Conservation (phyloP, 176 grass and related monocot species). For the Leersia perrieri region DNA sequence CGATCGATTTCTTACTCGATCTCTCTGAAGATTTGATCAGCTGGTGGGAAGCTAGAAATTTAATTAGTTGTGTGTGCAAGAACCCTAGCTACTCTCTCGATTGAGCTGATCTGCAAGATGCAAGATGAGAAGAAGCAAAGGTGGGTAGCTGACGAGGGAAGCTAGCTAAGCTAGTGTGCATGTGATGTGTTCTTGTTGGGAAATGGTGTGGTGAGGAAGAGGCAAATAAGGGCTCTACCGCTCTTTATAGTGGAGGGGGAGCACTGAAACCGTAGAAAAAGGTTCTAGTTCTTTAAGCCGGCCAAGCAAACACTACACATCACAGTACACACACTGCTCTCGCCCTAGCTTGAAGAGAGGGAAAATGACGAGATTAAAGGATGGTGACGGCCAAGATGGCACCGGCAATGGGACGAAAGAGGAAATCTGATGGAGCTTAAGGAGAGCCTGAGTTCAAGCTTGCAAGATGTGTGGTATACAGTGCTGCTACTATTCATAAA, state of each 20-base stretch:
- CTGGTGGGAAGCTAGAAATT: not conserved
- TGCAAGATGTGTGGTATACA: not conserved
- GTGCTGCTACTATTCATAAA: not conserved
- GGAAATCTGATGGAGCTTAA: constrained; percentile 63
- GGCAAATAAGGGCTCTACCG: not conserved
- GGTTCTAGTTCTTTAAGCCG: not conserved
- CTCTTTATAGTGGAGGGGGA: constrained; percentile 51
- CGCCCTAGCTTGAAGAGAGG: not conserved
- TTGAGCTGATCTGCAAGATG: not conserved
- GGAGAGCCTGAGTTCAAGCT: constrained; percentile 22
- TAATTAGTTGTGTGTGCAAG: not conserved
- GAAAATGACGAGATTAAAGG: constrained; percentile 29
- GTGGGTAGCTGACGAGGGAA: not conserved
- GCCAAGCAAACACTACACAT: constrained; percentile 1
- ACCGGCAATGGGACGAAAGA: constrained; percentile 62
- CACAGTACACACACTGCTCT: not conserved
- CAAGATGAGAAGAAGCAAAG: not conserved
- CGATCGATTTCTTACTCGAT: not conserved
- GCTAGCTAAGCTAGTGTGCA: not conserved
- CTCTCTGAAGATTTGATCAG: not conserved
- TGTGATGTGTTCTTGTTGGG: constrained; percentile 10
- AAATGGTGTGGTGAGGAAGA: constrained; percentile 30
- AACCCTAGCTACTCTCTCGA: not conserved
- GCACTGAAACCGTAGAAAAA: constrained; percentile 49
- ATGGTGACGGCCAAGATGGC: constrained; percentile 4